Evolutionary conservation across 305 asterid genomes (phyloP).

Genomic region (Fraxinus paxiana): DNA sequence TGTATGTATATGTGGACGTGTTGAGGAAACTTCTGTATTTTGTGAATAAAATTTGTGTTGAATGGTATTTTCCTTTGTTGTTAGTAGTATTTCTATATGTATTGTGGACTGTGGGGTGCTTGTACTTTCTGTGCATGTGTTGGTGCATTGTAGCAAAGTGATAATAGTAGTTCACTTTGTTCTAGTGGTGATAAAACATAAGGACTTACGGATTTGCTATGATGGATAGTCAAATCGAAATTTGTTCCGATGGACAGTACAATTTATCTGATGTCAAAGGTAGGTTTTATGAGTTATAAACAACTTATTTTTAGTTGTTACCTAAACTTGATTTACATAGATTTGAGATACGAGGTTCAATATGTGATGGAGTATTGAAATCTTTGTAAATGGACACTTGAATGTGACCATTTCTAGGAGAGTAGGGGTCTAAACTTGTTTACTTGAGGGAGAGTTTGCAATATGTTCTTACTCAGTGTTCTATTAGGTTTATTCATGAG

Average conservation of each 20-base stretch:
- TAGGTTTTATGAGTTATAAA: not conserved
- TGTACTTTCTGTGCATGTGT: not conserved
- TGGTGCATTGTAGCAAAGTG: not conserved
- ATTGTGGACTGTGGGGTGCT: not conserved
- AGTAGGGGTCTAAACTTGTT: not conserved
- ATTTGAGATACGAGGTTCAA: not conserved
- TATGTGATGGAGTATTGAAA: not conserved
- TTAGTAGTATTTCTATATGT: not conserved
- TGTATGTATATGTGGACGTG: not conserved
- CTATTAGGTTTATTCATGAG: slow-evolving; percentile 13
- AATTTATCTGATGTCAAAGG: not conserved
- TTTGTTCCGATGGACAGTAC: not conserved
- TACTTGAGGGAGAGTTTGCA: not conserved
- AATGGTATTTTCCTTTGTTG: not conserved
- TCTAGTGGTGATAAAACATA: not conserved
- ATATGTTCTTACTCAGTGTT: not conserved
- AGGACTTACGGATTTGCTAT: not conserved
- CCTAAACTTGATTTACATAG: not conserved
- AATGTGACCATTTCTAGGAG: not conserved
- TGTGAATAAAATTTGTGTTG: not conserved
- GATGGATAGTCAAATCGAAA: not conserved
- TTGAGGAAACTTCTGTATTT: not conserved
- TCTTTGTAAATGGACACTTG: not conserved
- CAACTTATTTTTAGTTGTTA: not conserved
- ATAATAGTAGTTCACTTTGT: not conserved